phyloP scores from a whole-genome alignment of 2,329 filamentous ascomycete genomes.

The Lecanicillium sp. region DNA sequence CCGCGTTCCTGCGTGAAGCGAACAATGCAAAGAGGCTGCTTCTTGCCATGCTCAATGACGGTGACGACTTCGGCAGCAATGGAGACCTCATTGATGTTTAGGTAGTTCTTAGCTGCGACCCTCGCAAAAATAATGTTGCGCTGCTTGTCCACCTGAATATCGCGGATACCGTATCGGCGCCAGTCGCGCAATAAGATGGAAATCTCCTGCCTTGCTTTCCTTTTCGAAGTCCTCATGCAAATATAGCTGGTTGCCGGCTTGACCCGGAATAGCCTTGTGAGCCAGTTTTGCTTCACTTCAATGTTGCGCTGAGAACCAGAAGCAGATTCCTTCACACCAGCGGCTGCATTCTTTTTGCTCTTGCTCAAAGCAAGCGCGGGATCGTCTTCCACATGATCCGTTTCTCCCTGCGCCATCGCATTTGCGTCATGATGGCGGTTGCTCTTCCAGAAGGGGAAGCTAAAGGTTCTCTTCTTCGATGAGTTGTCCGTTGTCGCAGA shows the following conservation, averaged over 20 bases:
- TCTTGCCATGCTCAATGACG: constrained; percentile 76
- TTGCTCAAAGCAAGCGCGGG: background rate
- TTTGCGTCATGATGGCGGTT: constrained; percentile 30
- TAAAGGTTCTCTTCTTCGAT: constrained; percentile 44
- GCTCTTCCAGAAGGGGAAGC: constrained; percentile 47
- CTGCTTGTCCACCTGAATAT: constrained; percentile 70
- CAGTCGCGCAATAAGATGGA: constrained; percentile 69
- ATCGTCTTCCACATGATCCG: background rate
- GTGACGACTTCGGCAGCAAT: constrained; percentile 85
- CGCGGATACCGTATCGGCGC: constrained; percentile 71
- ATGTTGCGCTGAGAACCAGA: constrained; percentile 41
- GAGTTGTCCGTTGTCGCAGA: constrained; percentile 15
- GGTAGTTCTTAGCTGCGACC: constrained; percentile 66
- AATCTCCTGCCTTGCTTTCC: constrained; percentile 69
- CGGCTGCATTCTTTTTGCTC: constrained; percentile 14
- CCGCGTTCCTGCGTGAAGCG: constrained; percentile 85
- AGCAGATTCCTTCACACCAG: constrained; percentile 24
- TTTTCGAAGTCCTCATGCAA: constrained; percentile 62
- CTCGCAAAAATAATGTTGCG: constrained; percentile 73
- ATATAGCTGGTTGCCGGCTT: constrained; percentile 72
- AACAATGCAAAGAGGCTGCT: constrained; percentile 67
- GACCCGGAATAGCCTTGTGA: constrained; percentile 80
- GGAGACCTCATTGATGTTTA: constrained; percentile 78
- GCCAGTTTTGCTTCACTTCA: constrained; percentile 72
- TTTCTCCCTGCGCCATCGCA: constrained; percentile 1